Evolutionary conservation across 208 protist genomes (phyloP).

Genomic region (Leishmania mexicana): DNA sequence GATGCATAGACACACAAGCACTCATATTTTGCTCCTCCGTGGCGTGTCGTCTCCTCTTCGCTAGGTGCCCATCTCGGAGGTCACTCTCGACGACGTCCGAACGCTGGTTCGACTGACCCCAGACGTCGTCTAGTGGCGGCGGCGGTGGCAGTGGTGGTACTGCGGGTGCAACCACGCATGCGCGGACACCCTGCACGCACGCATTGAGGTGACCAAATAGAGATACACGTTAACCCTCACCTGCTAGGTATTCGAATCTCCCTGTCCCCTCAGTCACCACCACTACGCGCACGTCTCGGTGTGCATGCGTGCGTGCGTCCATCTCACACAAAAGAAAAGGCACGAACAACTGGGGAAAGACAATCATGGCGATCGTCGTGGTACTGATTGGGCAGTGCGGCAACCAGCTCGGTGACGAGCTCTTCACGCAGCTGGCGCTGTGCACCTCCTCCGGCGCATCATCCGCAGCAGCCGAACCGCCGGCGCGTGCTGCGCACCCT

Average conservation of each 20-base stretch:
- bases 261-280: background rate
- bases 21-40: background rate
- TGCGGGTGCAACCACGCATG: background rate
- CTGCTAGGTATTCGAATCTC: background rate
- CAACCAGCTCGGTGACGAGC: slow-evolving; percentile 88
- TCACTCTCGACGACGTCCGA: background rate
- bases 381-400: slow-evolving; percentile 88
- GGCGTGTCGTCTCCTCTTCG: background rate
- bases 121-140: background rate
- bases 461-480: background rate
- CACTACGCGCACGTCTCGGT: background rate
- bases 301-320: background rate
- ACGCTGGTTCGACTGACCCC: background rate
- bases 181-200: background rate
- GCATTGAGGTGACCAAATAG: background rate
- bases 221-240: background rate
- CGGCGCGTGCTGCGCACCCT: background rate
- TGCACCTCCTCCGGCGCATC: slow-evolving; percentile 18
- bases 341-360: background rate
- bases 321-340: background rate
- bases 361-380: slow-evolving; percentile 68
- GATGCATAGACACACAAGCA: slow-evolving; percentile 16
- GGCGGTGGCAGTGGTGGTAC: background rate
- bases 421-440: slow-evolving; percentile 70
- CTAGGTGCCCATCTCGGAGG: background rate